Evolutionary conservation across 1,139 yeast genomes (phyloP).

Genomic region (Tardiomyces digboiensis): DNA sequence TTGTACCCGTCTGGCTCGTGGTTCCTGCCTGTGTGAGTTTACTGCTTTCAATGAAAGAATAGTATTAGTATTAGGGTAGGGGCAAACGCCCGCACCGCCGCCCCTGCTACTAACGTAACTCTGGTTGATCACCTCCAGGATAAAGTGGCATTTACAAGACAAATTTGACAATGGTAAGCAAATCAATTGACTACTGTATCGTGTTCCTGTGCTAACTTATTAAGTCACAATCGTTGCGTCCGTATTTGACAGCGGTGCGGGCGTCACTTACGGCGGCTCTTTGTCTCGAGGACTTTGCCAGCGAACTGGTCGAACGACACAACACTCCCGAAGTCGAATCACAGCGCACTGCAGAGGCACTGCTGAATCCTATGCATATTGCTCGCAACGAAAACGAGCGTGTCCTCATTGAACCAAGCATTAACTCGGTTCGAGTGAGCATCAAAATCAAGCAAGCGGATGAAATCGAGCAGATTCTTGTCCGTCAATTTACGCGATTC

Average conservation of each 20-base stretch:
- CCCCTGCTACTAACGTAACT: too few relatives aligned
- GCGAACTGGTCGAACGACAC: conserved; percentile 94
- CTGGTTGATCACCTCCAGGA: too few relatives aligned
- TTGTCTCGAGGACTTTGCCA: conserved; percentile 88
- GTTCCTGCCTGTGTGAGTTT: too few relatives aligned
- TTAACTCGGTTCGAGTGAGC: conserved; percentile 78
- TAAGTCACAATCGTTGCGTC: conserved; percentile 76
- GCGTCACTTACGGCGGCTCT: conserved; percentile 93
- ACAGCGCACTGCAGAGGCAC: conserved; percentile 64
- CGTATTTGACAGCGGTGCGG: conserved; percentile 90
- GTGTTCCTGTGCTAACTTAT: too few relatives aligned
- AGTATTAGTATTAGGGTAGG: too few relatives aligned
- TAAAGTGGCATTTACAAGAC: too few relatives aligned
- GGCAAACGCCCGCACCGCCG: too few relatives aligned
- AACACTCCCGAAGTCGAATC: conserved; percentile 96
- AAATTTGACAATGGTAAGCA: too few relatives aligned
- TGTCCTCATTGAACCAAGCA: conserved; percentile 88
- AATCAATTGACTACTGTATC: background rate
- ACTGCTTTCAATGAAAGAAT: too few relatives aligned
- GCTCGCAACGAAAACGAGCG: conserved; percentile 92
- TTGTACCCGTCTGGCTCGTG: too few relatives aligned
- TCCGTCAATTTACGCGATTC: conserved; percentile 88
- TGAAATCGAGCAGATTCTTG: conserved; percentile 90
- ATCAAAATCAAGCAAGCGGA: conserved; percentile 95
- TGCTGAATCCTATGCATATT: conserved; percentile 82